A percentile compares a stretch with the other conserved stretches of the same genome.
phyloP scores from a whole-genome alignment of 2,329 filamentous ascomycete genomes.

The Gremmenia infestans region DNA sequence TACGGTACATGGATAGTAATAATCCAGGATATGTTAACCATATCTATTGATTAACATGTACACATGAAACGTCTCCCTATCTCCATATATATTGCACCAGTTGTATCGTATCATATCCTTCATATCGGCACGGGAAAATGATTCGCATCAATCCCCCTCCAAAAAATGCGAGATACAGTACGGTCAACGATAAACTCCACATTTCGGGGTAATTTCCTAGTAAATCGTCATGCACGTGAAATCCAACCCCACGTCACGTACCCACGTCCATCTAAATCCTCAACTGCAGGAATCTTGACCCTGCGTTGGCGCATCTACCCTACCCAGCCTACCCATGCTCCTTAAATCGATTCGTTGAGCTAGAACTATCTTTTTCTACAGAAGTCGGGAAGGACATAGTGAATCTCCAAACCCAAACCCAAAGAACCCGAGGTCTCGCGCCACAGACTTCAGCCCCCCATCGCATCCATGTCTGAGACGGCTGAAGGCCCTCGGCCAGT shows the following conservation, averaged over 20 bases:
- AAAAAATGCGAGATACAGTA: neutral
- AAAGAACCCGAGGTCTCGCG: neutral
- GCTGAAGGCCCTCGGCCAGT: constrained; percentile 28
- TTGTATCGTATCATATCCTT: neutral
- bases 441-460: neutral
- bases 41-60: too few relatives aligned
- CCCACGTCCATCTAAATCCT: constrained; percentile 14
- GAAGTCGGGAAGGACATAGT: neutral
- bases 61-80: too few relatives aligned
- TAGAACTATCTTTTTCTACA: neutral
- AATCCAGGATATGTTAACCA: too few relatives aligned
- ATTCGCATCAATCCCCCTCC: neutral
- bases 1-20: too few relatives aligned
- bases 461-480: constrained; percentile 31
- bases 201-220: neutral
- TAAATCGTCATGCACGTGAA: constrained; percentile 10
- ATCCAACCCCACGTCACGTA: constrained; percentile 8
- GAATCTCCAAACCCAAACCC: neutral
- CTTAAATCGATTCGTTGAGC: neutral
- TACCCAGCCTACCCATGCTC: neutral
- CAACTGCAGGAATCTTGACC: constrained; percentile 3
- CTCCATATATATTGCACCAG: too few relatives aligned
- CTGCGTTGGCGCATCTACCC: neutral
- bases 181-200: too few relatives aligned
- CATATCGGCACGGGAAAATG: neutral